Percentiles rank a stretch among this genome's conserved stretches.
phyloP scores from a whole-genome alignment of 164 flowering plant genomes.

The Warburgia ugandensis region DNA sequence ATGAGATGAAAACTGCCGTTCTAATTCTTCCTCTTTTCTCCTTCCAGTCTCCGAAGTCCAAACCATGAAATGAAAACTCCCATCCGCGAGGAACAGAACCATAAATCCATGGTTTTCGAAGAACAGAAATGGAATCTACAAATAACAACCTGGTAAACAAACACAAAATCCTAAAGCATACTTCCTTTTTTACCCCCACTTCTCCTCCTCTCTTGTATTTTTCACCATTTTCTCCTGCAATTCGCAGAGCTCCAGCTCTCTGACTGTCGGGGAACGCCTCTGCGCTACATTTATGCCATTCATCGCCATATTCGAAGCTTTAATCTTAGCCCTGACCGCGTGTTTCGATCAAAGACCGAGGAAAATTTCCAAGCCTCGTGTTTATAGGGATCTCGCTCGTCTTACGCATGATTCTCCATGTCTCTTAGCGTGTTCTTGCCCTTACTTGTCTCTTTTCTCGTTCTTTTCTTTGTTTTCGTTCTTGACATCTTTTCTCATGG shows the following conservation, averaged over 20 bases:
- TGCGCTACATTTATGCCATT: constrained; percentile 34
- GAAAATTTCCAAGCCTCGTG: constrained; percentile 4
- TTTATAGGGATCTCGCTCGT: constrained; percentile 18
- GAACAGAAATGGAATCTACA: too few relatives aligned
- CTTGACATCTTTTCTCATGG: not conserved
- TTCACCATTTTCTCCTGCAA: too few relatives aligned
- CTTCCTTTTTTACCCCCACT: too few relatives aligned
- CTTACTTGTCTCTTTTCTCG: not conserved
- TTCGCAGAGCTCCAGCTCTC: constrained; percentile 17
- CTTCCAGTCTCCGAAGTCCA: too few relatives aligned
- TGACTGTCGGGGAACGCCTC: constrained; percentile 26
- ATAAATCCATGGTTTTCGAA: too few relatives aligned
- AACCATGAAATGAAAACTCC: too few relatives aligned
- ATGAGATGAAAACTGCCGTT: too few relatives aligned
- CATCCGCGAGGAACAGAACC: too few relatives aligned
- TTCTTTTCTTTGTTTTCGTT: not conserved
- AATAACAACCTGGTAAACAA: too few relatives aligned
- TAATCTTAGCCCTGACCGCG: constrained; percentile 18
- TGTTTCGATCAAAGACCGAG: constrained; percentile 26
- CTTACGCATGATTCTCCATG: constrained; percentile 34
- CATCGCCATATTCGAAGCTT: constrained; percentile 20
- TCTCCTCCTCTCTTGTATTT: too few relatives aligned
- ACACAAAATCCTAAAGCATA: too few relatives aligned
- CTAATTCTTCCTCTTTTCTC: too few relatives aligned
- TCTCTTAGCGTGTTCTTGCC: constrained; percentile 11